Base-by-base conservation (phyloP, 305 asterid species). In the Solanum hybrid region DNA sequence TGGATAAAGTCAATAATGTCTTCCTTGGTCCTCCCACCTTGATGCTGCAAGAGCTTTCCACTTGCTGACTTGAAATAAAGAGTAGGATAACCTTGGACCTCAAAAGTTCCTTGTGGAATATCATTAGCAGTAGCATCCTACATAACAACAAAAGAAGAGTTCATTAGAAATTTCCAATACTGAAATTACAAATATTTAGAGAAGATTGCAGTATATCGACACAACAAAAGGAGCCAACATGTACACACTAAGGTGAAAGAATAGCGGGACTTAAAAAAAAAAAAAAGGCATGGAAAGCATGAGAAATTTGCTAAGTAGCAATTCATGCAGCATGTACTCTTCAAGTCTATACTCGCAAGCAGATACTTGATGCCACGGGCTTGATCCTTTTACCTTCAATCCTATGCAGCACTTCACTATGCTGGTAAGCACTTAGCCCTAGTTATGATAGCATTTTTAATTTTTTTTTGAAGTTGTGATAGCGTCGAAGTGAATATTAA, bases 61-160 rank as follows among this genome's bases (percentile, higher is more conserved):
- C 92, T 91, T 86, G 98, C 92, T 38, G 98, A 91, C 89, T 91
- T 94, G 92, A 97, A 97, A 90, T 95, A 97, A 91, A 97, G 69
- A 24, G 98, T 95, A 19, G 98, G 98, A 88, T 95, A 97, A 89
- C 98, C 98, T 92, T 94, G 91, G 88, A 95, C 94, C 2, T 96
- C 96, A 85, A 97, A 97, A 0, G 88, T 88, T 29, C 89, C 98
- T 19, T 86, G 86, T 38, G 97, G 94, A 88, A 91, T 86, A 91
- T 97, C 98, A 88, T 97, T 97, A 78, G 96, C 96, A 86, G 98
- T 93, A 32, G 95, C 97, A 92, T 97, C 99, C 98, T 97, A 87
- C 89, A 91, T 80, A 86, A 75, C 38, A 87, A 66, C 45, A 76
- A 66, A 66, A 4, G 60, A 72, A 7, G 37, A 86, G 29, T 4